A percentile compares a stretch with the other conserved stretches of the same genome.
These are phyloP conservation scores for Allium cepa DNA, from an alignment of 106 monocot genomes.

Conservation along the genomic window DNA sequence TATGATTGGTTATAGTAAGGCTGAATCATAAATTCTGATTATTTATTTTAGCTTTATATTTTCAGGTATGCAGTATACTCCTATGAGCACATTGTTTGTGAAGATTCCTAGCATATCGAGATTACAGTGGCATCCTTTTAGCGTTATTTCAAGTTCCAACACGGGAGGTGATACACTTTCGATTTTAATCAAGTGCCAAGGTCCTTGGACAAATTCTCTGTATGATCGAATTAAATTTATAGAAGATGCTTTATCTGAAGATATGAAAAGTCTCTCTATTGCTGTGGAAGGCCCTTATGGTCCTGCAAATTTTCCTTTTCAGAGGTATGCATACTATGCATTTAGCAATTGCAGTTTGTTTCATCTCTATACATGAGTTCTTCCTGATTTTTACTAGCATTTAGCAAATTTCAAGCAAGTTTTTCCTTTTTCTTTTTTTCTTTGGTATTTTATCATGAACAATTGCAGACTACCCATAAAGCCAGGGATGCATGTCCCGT, in stretches of 20 bases:
- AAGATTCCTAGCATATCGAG: slow-evolving; percentile 71
- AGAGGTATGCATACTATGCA: slow-evolving; percentile 20
- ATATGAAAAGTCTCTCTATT: slow-evolving; percentile 19
- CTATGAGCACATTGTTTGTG: slow-evolving; percentile 63
- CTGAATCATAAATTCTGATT: too few relatives aligned
- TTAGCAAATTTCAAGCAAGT: too few relatives aligned
- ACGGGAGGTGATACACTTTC: slow-evolving; percentile 33
- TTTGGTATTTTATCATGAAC: too few relatives aligned
- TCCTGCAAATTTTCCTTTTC: slow-evolving; percentile 26
- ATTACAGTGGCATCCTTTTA: slow-evolving; percentile 91
- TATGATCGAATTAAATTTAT: slow-evolving; percentile 27
- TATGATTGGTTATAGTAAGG: too few relatives aligned
- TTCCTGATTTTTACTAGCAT: too few relatives aligned
- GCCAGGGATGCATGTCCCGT: too few relatives aligned
- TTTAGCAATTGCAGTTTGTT: too few relatives aligned
- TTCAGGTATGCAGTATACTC: slow-evolving; percentile 55
- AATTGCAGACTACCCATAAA: too few relatives aligned
- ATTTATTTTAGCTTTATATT: not conserved
- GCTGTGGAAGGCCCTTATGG: slow-evolving; percentile 84
- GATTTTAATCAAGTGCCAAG: slow-evolving; percentile 59
- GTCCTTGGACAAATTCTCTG: slow-evolving; percentile 63
- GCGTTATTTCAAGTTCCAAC: slow-evolving; percentile 52
- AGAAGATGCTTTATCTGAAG: not conserved
- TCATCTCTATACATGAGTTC: too few relatives aligned
- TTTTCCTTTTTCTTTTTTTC: too few relatives aligned